Evolutionary conservation across 768 basidiomycete species (phyloP), one percentile per base, ranked within the genome.

Genomic region (Tylopilus vinaceipallidus): DNA sequence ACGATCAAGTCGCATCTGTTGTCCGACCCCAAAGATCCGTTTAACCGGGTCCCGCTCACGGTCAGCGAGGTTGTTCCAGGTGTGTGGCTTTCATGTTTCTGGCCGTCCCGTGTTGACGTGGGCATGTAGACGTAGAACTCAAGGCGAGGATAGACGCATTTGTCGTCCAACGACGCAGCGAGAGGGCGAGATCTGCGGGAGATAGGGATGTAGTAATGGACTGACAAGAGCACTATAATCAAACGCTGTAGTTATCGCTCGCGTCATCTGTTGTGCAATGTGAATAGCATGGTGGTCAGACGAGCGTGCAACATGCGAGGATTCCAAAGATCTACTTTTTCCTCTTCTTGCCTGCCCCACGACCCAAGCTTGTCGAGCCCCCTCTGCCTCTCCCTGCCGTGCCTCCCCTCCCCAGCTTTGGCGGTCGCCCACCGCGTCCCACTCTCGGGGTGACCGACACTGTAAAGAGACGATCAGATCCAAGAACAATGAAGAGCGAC

Each of bases 1-100:
- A 98, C 95, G 2, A 98, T 99, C 74, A 95, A 95, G 61, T 88
- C 93, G 1, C 94, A 97, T 66, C 72, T 98, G 30, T 73, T 99
- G 17, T 95, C 93, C 0, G 95, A 97, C 60, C 70, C 84, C 16
- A 90, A 83, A 45, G 97, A 99, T 68, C 97, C 97, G 1, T 99
- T 98, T 80, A 99, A 98, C 69, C 86, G 97, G 24, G 73, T 77
- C 29, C 91, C 95, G 2, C 73, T 97, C 23, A 68, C 74, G 10
- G 82, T 94, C 54, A 88, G 87, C 47, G 88, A 95, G 11, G 85
- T 95, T 13, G 65, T 84, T 50, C 81, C 91, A 23, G 71, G 94
- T 92, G 59, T 56, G 83, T 70, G 8, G n/a, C 41, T 11, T n/a
- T 14, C 37, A 14, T 34, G 23, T 42, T 34, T 40, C 9, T 30